Percentiles rank a stretch among this genome's conserved stretches.
phyloP scores from a whole-genome alignment of 2,329 filamentous ascomycete genomes.

The Nakataea oryzae region DNA sequence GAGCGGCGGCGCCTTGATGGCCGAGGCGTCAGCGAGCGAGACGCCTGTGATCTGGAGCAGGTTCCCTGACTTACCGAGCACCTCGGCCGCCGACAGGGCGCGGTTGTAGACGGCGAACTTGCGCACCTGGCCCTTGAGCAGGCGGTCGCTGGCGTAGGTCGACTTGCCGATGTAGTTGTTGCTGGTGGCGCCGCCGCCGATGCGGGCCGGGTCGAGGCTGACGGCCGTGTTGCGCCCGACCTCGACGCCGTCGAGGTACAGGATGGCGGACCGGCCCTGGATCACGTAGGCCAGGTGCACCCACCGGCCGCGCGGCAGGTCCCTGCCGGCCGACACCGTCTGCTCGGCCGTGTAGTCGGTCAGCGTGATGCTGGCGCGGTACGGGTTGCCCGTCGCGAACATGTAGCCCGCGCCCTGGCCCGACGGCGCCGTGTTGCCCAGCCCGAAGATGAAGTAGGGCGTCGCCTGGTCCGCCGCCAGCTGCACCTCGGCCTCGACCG shows the following conservation, averaged over 20 bases:
- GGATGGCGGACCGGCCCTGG: slow-evolving; percentile 9
- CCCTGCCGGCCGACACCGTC: slow-evolving; percentile 6
- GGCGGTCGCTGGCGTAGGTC: slow-evolving; percentile 10
- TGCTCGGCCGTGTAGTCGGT: slow-evolving; percentile 11
- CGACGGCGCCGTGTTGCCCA: slow-evolving; percentile 11
- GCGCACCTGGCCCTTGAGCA: slow-evolving; percentile 12
- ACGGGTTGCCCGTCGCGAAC: slow-evolving; percentile 13
- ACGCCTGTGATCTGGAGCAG: neutral
- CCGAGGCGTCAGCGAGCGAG: slow-evolving; percentile 4
- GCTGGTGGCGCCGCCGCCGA: slow-evolving; percentile 12
- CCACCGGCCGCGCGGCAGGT: slow-evolving; percentile 12
- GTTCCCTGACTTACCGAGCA: slow-evolving; percentile 2
- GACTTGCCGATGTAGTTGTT: slow-evolving; percentile 14
- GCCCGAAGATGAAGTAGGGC: slow-evolving; percentile 15
- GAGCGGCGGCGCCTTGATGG: slow-evolving; percentile 10
- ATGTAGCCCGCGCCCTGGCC: slow-evolving; percentile 13
- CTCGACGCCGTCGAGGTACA: slow-evolving; percentile 26
- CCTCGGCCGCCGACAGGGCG: slow-evolving; percentile 11
- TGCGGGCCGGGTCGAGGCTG: slow-evolving; percentile 7
- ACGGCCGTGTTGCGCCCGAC: slow-evolving; percentile 22
- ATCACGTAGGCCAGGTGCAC: slow-evolving; percentile 11
- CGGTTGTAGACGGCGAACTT: slow-evolving; percentile 13
- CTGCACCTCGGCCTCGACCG: slow-evolving; percentile 11
- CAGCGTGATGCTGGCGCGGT: slow-evolving; percentile 11
- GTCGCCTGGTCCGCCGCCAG: slow-evolving; percentile 10